These are phyloP conservation scores for Mucor velutinosus DNA, from an alignment of 371 early-diverging fungal species.

Conservation along the genomic window DNA sequence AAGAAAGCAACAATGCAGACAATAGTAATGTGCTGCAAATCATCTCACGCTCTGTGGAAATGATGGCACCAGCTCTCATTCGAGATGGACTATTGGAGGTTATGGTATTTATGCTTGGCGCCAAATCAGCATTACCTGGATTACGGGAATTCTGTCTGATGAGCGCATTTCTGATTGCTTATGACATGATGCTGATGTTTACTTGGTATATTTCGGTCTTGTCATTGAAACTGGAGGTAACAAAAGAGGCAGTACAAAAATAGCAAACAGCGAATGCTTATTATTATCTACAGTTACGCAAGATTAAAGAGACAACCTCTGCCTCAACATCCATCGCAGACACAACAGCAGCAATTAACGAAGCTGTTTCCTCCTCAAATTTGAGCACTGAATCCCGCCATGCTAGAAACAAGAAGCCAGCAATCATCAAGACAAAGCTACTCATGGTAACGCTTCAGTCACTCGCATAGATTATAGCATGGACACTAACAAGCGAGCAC, in stretches of 20 bases:
- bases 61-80: background rate
- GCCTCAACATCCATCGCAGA: background rate
- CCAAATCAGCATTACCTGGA: background rate
- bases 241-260: background rate
- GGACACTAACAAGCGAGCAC: background rate
- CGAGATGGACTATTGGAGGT: constrained; percentile 1
- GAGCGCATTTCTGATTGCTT: background rate
- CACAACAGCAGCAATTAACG: background rate
- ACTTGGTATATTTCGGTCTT: constrained; percentile 7
- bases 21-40: background rate
- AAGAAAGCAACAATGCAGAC: background rate
- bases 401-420: background rate
- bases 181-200: constrained; percentile 2
- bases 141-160: constrained; percentile 2
- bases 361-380: background rate
- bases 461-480: too few relatives aligned
- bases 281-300: background rate
- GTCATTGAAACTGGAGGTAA: constrained; percentile 2
- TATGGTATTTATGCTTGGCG: background rate
- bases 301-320: background rate
- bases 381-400: background rate
- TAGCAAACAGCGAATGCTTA: background rate
- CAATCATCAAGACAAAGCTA: background rate
- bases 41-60: background rate
- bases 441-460: background rate